phyloP scores from a whole-genome alignment of 1,139 yeast genomes.

The Kodamaea alishanica region DNA sequence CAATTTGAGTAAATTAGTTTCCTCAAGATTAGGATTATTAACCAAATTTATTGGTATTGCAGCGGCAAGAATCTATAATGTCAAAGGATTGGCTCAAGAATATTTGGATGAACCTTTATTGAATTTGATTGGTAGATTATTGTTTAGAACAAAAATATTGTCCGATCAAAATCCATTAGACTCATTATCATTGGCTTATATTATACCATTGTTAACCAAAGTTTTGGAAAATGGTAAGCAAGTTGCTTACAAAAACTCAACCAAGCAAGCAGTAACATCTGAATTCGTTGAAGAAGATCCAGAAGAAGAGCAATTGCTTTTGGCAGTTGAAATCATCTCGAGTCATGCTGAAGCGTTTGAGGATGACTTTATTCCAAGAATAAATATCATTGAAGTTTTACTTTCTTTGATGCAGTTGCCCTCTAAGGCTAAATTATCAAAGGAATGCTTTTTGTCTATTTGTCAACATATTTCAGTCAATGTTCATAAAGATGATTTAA shows the following conservation, averaged over 20 bases:
- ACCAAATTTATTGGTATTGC: constrained; percentile 64
- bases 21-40: constrained; percentile 49
- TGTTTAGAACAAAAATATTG: constrained; percentile 72
- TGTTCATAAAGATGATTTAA: constrained; percentile 54
- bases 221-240: constrained; percentile 59
- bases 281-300: constrained; percentile 78
- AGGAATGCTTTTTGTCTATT: constrained; percentile 74
- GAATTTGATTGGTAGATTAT: constrained; percentile 57
- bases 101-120: constrained; percentile 50
- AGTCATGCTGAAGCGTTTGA: constrained; percentile 73
- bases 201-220: constrained; percentile 67
- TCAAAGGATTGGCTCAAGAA: constrained; percentile 37
- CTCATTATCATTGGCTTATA: constrained; percentile 62
- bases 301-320: constrained; percentile 78
- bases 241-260: constrained; percentile 49
- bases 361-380: constrained; percentile 66
- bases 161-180: constrained; percentile 74
- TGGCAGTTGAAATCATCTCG: constrained; percentile 74
- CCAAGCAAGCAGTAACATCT: constrained; percentile 46
- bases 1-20: constrained; percentile 37
- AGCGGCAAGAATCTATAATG: constrained; percentile 51
- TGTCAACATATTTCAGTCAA: constrained; percentile 71
- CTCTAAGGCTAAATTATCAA: constrained; percentile 73
- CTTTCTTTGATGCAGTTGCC: constrained; percentile 69
- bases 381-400: constrained; percentile 56